Evolutionary conservation across 164 flowering plant species (phyloP), one percentile per base, ranked within the genome.

Genomic region (Kingdonia uniflora): DNA sequence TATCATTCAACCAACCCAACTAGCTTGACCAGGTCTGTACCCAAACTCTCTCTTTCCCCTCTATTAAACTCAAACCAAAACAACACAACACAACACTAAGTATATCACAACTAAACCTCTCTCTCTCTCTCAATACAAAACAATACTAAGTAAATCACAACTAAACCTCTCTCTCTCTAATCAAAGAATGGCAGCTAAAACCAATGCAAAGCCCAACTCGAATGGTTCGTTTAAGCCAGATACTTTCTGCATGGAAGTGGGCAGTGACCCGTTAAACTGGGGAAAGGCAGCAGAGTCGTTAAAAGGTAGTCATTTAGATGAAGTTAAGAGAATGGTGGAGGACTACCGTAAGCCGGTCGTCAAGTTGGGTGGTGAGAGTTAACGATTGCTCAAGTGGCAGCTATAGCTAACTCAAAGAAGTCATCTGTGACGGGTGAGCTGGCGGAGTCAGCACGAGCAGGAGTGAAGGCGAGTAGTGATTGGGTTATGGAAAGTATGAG

Each of bases 401-500:
- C 80, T 55, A 33, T 78, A 25, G 72, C 83, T 7, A 69, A 73
- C 41, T 65, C 73, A 2, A 23, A 52, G 1, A 49, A 59, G 1
- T 74, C 75, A 2, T 35, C 14, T 19, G 80, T 75, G 19, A 40
- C 13, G 19, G 69, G 75, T 4, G 69, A 75, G 44, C 72, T 63
- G 54, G 65, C 53, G 1, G 64, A 33, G 14, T 41, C 44, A 10
- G 78, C 80, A 0, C 44, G 61, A 19, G 66, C 61, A n/a, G 69
- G 82, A 2, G 77, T 78, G 37, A 47, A 58, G 0, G 39, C 43
- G 7, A 75, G 80, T 23, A 77, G 73, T 1, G 38, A 64, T 0
- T 77, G 82, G 82, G 77, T 77, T 47, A 66, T 75, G 1, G 79
- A 71, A 2, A 72, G 64, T 37, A 65, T 74, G 43, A 61, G 70